Base-by-base conservation (phyloP, 2,329 filamentous ascomycete species). In the Fusarium tupiense region DNA sequence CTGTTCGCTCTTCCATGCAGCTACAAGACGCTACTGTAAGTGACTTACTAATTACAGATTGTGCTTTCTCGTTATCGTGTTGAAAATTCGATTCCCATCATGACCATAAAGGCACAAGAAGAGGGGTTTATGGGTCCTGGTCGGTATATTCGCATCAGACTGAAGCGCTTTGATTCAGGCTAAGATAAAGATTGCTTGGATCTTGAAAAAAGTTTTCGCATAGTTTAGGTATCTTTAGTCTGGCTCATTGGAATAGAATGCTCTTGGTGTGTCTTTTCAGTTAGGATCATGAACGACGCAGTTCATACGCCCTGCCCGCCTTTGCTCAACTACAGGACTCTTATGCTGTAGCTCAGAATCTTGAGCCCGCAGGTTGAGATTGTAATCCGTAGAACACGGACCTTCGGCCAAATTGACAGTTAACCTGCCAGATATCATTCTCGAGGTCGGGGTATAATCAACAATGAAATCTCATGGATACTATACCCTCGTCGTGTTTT, bases 21-120 rank as follows among this genome's bases (percentile, higher is more conserved):
- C 59, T 56, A 57, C 24, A 22, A n/a, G 26, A 60, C 54, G 64
- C 66, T 68, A 65, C 67, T 71, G 58, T 60, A 66, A 22, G 61
- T 66, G 26, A 65, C 52, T 72, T 38, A 64, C 46, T 64, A 72
- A 72, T 62, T 67, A 46, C 69, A 75, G 57, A 58, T 64, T 68
- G 40, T 61, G 52, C 46, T 58, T 54, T 56, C 53, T 65, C 58
- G 53, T 70, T 75, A 43, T 66, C 68, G 46, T 64, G 46, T 62
- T 54, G 57, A 67, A 53, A 54, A 50, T n/a, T 64, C 53, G 43
- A 64, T 62, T 68, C 59, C 26, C 54, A 64, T 71, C 41, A 59
- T 57, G 62, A 44, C 71, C 43, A 40, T 61, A 31, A 44, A 33
- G 29, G 53, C 24, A 56, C 44, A 37, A 44, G n/a, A 62, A 67